phyloP scores from a whole-genome alignment of 2,329 filamentous ascomycete species.

The Thielaviopsis ethacetica region DNA sequence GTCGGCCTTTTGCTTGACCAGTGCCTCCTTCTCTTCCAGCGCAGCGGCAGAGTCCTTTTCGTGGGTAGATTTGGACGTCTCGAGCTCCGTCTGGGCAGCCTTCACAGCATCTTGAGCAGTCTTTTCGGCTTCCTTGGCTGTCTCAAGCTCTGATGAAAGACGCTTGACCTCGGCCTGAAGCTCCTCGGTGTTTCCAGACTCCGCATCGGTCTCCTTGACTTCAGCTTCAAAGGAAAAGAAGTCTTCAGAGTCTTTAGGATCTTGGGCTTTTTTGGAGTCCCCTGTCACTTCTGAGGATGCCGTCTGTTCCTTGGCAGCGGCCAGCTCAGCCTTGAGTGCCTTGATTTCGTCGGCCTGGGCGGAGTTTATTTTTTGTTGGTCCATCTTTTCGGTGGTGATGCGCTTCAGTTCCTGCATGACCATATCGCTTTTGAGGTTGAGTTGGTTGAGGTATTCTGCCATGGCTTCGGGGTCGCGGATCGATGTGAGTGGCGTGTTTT shows the following conservation, averaged over 20 bases:
- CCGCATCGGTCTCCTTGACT: slow-evolving; percentile 57
- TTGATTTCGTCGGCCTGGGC: slow-evolving; percentile 17
- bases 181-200: slow-evolving; percentile 51
- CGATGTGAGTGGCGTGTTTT: slow-evolving; percentile 80
- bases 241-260: slow-evolving; percentile 29
- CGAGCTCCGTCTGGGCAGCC: slow-evolving; percentile 47
- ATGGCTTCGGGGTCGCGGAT: slow-evolving; percentile 74
- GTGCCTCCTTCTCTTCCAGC: slow-evolving; percentile 25
- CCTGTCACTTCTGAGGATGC: slow-evolving; percentile 3
- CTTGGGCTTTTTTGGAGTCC: slow-evolving; percentile 19
- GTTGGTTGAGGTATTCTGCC: slow-evolving; percentile 76
- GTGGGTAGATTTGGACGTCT: slow-evolving; percentile 21
- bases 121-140: slow-evolving; percentile 52
- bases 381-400: slow-evolving; percentile 66
- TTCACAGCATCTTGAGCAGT: slow-evolving; percentile 53
- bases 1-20: slow-evolving; percentile 29
- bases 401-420: slow-evolving; percentile 85
- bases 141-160: slow-evolving; percentile 53
- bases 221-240: slow-evolving; percentile 91
- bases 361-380: slow-evolving; percentile 60
- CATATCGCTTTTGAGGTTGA: slow-evolving; percentile 79
- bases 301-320: slow-evolving; percentile 18
- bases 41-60: slow-evolving; percentile 21
- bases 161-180: slow-evolving; percentile 53
- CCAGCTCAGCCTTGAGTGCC: slow-evolving; percentile 34